Base-by-base conservation (phyloP, 2,329 filamentous ascomycete genomes). In the Hymenoscyphus scutula region DNA sequence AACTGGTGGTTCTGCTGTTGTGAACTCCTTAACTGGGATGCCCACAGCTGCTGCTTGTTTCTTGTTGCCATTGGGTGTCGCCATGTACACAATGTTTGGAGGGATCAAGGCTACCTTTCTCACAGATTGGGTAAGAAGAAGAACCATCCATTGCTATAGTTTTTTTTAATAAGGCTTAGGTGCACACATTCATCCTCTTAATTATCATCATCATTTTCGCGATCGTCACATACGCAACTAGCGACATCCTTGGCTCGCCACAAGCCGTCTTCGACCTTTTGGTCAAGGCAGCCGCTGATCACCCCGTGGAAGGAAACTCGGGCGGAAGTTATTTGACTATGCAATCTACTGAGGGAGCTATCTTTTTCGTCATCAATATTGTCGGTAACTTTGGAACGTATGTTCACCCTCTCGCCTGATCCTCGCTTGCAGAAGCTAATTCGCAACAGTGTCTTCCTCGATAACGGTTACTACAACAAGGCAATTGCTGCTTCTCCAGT, bases 391-490 rank as follows among this genome's bases (percentile, higher is more conserved):
- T 94, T 64, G 89, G 83, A 63, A 77, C 76, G 67, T 70, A 62
- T 59, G 70, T 68, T 1, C n/a, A 48, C 29, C 19, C 58, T 38
- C 13, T 27, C 19, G 3, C 3, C 5, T 15, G 23, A 25, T 45
- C 29, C 13, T 13, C 17, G 27, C 10, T 37, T n/a, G 25, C 17
- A 34, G 68, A 81, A 5, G 92, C 90, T 66, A 32, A 64, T 34
- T 30, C 23, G 2, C 23, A 13, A 38, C n/a, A 71, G 70, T 1
- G 90, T 96, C 3, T 96, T 96, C 79, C 81, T 92, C 53, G 92
- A 96, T 72, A 93, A 93, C 67, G 88, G 89, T 17, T 96, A 96
- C 79, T 96, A 92, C 78, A 95, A 96, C 81, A 96, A 96, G 76
- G 92, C 92, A 17, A 96, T 97, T 70, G 91, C 93, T 6, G 92